Evolutionary conservation across 2,329 filamentous ascomycete species (phyloP), one percentile per base, ranked within the genome.

Genomic region (Aspergillus niger): DNA sequence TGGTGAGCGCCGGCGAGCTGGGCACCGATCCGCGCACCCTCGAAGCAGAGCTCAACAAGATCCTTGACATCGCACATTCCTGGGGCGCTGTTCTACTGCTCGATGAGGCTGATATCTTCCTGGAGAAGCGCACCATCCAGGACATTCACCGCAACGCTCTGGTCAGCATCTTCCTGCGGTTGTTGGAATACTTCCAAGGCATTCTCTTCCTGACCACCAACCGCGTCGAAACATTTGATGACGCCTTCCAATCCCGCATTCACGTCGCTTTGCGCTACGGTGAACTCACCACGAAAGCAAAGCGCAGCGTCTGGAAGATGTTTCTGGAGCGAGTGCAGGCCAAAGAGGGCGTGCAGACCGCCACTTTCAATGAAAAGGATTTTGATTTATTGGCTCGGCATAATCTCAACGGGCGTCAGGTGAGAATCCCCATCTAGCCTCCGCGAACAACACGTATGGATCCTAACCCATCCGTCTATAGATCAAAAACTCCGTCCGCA

Each of bases 171-270:
- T 97, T 97, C 81, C 80, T 97, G 2, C 87, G 92, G 0, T 83
- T 94, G 59, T 82, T 97, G 0, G 93, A 97, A 76, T 97, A 96
- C 74, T 96, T 96, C 78, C 91, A 96, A 71, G 92, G 92, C 3
- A 96, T 96, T 56, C 76, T 96, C 4, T 96, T 97, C 79, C 77
- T 97, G 26, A 97, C 92, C 0, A 96, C 92, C 2, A 96, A 96
- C 73, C 86, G 92, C 1, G 91, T 96, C 1, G 79, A 89, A 79
- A 93, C 91, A 0, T 96, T 97, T 69, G 92, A 97, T 68, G 91
- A 95, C 63, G 92, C 92, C 0, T 96, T 96, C 81, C 90, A 95
- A 72, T 91, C 88, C 8, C 86, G 92, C 24, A 96, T 96, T 63
- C 91, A 96, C 74, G 89, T 96, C 68, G 91, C 91, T 0, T 81